Percentiles rank a stretch among this genome's conserved stretches.
Conservation (phyloP, 495 filamentous ascomycete genomes). For the Glonium stellatum region DNA sequence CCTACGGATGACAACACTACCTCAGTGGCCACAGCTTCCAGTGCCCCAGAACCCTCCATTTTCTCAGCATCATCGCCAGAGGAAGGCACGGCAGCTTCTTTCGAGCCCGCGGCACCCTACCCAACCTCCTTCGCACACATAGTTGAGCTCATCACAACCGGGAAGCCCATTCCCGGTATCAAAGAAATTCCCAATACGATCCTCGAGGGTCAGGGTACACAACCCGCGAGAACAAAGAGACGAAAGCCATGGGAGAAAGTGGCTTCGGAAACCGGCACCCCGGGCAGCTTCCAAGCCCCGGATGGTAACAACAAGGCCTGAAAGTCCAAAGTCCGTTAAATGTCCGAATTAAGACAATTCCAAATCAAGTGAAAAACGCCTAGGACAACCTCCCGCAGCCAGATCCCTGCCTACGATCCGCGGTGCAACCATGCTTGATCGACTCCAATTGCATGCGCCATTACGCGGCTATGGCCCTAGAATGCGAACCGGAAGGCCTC, state of each 20-base stretch:
- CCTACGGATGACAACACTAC: background rate
- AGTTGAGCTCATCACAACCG: slow-evolving; percentile 77
- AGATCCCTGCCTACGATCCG: background rate
- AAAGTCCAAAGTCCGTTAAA: background rate
- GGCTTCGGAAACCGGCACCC: background rate
- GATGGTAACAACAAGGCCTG: background rate
- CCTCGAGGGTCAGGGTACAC: slow-evolving; percentile 56
- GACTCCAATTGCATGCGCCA: background rate
- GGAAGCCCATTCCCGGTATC: slow-evolving; percentile 82
- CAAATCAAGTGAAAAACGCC: background rate
- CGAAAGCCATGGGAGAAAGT: slow-evolving; percentile 75
- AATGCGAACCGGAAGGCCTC: background rate
- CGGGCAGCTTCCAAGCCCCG: background rate
- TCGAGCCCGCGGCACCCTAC: slow-evolving; percentile 48
- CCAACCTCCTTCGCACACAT: slow-evolving; percentile 84
- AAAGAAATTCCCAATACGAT: slow-evolving; percentile 81
- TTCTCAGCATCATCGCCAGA: slow-evolving; percentile 4
- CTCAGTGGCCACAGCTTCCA: background rate
- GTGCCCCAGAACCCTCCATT: slow-evolving; percentile 1
- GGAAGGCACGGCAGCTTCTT: slow-evolving; percentile 3
- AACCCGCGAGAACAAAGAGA: slow-evolving; percentile 46
- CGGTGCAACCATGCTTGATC: background rate
- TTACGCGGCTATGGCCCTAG: background rate
- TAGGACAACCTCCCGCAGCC: background rate
- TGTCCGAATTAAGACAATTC: background rate